These are phyloP conservation scores for Mycena leptocephala DNA, from an alignment of 768 basidiomycete genomes.

Conservation along the genomic window DNA sequence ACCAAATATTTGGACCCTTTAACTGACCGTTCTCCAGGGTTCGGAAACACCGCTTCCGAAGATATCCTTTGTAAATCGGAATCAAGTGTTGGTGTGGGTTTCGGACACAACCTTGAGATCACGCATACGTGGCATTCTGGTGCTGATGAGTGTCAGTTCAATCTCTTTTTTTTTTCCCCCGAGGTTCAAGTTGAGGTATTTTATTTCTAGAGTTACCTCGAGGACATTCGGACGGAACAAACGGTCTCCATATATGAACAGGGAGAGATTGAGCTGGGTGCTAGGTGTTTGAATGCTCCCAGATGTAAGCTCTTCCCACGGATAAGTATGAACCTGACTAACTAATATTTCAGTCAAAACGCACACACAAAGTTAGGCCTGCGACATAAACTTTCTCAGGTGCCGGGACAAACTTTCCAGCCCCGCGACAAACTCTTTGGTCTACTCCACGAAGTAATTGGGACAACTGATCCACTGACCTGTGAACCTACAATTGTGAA, in stretches of 20 bases:
- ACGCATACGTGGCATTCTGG: not conserved
- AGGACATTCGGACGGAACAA: not conserved
- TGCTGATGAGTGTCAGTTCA: not conserved
- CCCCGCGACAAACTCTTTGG: too few species aligned
- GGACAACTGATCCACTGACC: too few species aligned
- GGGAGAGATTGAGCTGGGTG: not conserved
- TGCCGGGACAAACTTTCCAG: too few species aligned
- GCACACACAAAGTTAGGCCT: too few species aligned
- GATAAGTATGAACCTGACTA: too few species aligned
- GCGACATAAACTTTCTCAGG: too few species aligned
- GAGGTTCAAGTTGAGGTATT: not conserved
- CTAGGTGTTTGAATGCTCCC: not conserved
- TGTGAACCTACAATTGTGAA: too few species aligned
- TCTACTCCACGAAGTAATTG: too few species aligned
- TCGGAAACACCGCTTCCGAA: not conserved
- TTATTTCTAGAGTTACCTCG: not conserved
- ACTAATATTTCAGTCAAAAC: too few species aligned
- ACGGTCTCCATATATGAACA: not conserved
- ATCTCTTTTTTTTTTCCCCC: too few species aligned
- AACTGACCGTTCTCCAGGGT: not conserved
- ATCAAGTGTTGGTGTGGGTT: slow-evolving; percentile 5
- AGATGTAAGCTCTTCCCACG: not conserved
- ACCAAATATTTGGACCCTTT: too few species aligned
- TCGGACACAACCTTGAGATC: not conserved
- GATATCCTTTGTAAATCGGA: not conserved